A percentile compares a stretch with the other conserved stretches of the same genome.
Evolutionary conservation across 805 yeast genomes (phyloP).

Genomic region (Starmerella bacillaris): DNA sequence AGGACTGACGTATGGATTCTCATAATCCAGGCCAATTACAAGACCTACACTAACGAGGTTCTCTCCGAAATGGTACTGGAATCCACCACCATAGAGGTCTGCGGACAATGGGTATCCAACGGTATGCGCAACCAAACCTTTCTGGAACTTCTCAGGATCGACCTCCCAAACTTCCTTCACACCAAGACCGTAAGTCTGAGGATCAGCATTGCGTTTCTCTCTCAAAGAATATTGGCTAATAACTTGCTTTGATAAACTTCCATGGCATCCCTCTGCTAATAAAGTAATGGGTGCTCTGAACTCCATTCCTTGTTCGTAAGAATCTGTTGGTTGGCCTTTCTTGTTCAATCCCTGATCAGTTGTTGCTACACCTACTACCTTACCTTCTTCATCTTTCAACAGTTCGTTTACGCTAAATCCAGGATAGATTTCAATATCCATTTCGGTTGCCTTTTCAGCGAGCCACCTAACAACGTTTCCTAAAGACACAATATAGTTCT

Average conservation of each 20-base stretch:
- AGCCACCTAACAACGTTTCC: constrained; percentile 65
- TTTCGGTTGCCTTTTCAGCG: constrained; percentile 74
- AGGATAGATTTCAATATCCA: constrained; percentile 88
- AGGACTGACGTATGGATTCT: constrained; percentile 88
- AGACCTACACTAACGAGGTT: constrained; percentile 79
- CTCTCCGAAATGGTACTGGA: constrained; percentile 92
- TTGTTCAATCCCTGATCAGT: constrained; percentile 76
- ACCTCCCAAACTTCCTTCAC: constrained; percentile 97
- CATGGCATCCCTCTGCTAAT: constrained; percentile 97
- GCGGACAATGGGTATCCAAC: constrained; percentile 70
- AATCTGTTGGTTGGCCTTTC: constrained; percentile 55
- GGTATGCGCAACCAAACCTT: constrained; percentile 70
- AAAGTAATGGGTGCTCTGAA: constrained; percentile 80
- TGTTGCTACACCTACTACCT: constrained; percentile 80
- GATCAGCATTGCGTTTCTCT: constrained; percentile 30
- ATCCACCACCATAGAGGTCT: constrained; percentile 87
- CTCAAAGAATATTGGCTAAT: constrained; percentile 55
- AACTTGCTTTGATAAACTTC: constrained; percentile 67
- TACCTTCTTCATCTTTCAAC: constrained; percentile 38
- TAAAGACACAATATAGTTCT: constrained; percentile 71
- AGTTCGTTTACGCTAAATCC: constrained; percentile 74
- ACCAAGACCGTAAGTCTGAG: constrained; percentile 90
- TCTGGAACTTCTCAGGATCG: constrained; percentile 55
- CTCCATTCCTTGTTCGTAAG: constrained; percentile 95
- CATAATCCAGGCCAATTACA: constrained; percentile 88